phyloP scores from a whole-genome alignment of 2,329 filamentous ascomycete genomes.

The Aaosphaeria pasadenensis region DNA sequence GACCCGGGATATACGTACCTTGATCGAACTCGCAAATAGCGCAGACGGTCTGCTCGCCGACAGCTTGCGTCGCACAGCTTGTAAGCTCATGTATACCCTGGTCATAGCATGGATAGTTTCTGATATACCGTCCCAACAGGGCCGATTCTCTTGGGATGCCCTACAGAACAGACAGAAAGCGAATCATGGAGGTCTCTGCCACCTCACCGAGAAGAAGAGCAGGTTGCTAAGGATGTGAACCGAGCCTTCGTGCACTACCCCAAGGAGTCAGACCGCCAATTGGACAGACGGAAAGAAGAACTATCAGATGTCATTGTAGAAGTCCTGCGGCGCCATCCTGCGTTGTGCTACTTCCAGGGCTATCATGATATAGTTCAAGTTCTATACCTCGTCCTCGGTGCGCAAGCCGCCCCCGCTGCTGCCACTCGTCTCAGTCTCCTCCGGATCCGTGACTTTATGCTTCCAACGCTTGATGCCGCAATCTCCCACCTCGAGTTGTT shows the following conservation, averaged over 20 bases:
- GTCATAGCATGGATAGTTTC: conserved; percentile 1
- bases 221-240: conserved; percentile 89
- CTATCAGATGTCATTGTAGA: conserved; percentile 77
- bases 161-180: conserved; percentile 9
- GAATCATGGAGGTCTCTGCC: conserved; percentile 61
- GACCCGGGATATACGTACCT: conserved; percentile 35
- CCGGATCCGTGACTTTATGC: conserved; percentile 96
- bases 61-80: conserved; percentile 67
- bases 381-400: conserved; percentile 77
- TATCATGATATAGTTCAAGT: conserved; percentile 99
- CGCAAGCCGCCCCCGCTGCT: conserved; percentile 57
- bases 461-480: conserved; percentile 78
- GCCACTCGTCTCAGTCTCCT: conserved; percentile 82
- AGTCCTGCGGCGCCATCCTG: conserved; percentile 75
- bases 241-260: conserved; percentile 98
- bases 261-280: conserved; percentile 62
- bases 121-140: conserved; percentile 42
- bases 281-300: conserved; percentile 68
- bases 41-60: conserved; percentile 47
- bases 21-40: conserved; percentile 44
- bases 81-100: conserved; percentile 51
- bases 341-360: conserved; percentile 94
- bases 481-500: conserved; percentile 83
- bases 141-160: conserved; percentile 55
- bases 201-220: conserved; percentile 81